Evolutionary conservation across 495 filamentous ascomycete species (phyloP), one percentile per base, ranked within the genome.

Genomic region (Astrothelium macrocarpum): DNA sequence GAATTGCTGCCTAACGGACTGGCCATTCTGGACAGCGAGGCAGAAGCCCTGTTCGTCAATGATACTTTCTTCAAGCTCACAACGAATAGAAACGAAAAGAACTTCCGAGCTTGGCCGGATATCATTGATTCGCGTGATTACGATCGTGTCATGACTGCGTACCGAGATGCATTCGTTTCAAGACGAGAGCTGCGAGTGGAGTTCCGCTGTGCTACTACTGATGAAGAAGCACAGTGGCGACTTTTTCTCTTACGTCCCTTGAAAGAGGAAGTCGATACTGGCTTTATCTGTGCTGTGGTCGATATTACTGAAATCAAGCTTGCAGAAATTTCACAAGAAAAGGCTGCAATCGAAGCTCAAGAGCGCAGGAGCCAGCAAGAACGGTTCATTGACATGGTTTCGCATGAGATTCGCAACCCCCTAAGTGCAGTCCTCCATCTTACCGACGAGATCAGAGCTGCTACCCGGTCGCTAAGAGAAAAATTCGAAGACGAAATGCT

Each of bases 311-410:
- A 68, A n/a, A 70, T 73, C 34, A 75, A 75, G 60, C 61, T 60
- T n/a, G 72, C 72, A 0, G 67, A 74, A 59, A 45, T 75, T 36
- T 31, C 68, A 0, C 71, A 75, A 60, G 64, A 72, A 45, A 72
- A 72, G 53, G 69, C 69, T 29, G 73, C 73, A 18, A 65, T 63
- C 3, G 73, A 75, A 39, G 74, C 74, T 0, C 59, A 42, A 34
- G 73, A 75, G 18, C 63, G 71, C 9, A 73, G 71, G 59, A 66
- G 68, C 31, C 74, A 76, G 62, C 74, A 76, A 61, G 74, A 76
- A 65, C 63, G 71, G 2, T 74, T 74, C 66, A 76, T 74, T 45
- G 69, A 72, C 32, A 61, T 65, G 45, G 53, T 64, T 53, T 62
- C 65, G 1, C 70, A 73, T 59, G 71, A 76, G 63, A 74, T 74